These are phyloP conservation scores for Nannochloris sp. DNA, from an alignment of 139 green algal species.

Conservation along the genomic window DNA sequence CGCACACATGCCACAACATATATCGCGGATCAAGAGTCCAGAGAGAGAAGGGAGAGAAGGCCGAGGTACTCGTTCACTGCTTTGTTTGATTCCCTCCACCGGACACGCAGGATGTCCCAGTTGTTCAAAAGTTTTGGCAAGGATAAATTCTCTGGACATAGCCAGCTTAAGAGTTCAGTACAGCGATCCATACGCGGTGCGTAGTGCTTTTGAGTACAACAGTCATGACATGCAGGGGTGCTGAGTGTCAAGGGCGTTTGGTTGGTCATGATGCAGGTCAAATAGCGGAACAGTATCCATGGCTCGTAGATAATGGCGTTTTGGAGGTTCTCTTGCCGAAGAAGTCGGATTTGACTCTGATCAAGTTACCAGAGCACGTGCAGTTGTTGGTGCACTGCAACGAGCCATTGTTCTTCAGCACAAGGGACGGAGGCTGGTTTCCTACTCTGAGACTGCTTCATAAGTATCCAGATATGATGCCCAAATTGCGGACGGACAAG, in stretches of 20 bases:
- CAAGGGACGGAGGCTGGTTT: conserved; percentile 87
- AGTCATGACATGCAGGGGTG: neutral
- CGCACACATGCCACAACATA: no score
- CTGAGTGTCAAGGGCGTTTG: neutral
- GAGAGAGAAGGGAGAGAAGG: no score
- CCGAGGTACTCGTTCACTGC: no score
- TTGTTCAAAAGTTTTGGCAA: conserved; percentile 29
- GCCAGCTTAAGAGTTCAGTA: conserved; percentile 30
- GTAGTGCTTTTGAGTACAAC: neutral
- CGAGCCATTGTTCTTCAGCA: conserved; percentile 83
- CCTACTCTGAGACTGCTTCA: conserved; percentile 84
- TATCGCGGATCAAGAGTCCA: no score
- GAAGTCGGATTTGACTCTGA: conserved; percentile 76
- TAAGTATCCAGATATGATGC: conserved; percentile 66
- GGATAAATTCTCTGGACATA: conserved; percentile 23
- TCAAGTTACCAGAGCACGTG: conserved; percentile 81
- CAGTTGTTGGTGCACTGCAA: conserved; percentile 76
- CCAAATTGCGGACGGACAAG: conserved; percentile 72
- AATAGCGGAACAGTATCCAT: conserved; percentile 80
- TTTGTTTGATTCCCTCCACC: neutral
- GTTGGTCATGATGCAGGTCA: conserved; percentile 46
- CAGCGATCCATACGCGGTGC: conserved; percentile 26
- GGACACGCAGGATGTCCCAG: conserved; percentile 12
- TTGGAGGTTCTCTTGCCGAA: conserved; percentile 93
- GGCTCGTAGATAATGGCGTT: conserved; percentile 60